Base-by-base conservation (phyloP, 306 rosid species). In the Cajanus cajan region DNA sequence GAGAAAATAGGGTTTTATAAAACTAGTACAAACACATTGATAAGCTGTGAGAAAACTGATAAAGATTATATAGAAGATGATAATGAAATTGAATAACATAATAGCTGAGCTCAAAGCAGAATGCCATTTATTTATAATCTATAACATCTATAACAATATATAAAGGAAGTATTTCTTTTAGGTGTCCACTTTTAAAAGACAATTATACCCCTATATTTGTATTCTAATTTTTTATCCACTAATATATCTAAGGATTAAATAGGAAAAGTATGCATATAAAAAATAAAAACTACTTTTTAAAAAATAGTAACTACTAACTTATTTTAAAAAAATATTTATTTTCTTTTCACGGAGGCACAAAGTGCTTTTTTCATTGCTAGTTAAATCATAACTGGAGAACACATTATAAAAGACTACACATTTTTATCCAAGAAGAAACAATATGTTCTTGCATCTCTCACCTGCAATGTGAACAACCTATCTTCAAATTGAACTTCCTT, bases 401-500 rank as follows among this genome's bases (percentile, higher is more conserved):
- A 41, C 8, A 24, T 6, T 22, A 25, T 7, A 25, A 43, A 65
- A 8, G 16, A 28, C 18, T 45, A 25, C 0, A 52, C 8, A 61
- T 19, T 58, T 58, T 47, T 8, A 59, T 68, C 8, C 64, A 13
- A 43, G 6, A 61, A 31, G 45, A 78, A 18, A 59, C 48, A 63
- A 28, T 0, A n/a, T 63, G 73, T 6, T 73, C 22, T 33, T 33
- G 78, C 40, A 40, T 44, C 63, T 68, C 90, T 87, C 78, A 93
- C 99, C 98, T 93, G 99, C 83, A 96, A 86, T 48, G 99, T 96
- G 91, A 96, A 96, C 83, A 93, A 84, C 87, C 99, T 90, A 65
- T 96, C 99, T 76, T 96, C 99, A 83, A 96, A 92, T 63, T 93
- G 99, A 89, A 96, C 97, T 87, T 96, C 99, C 92, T 96, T 93